These are phyloP conservation scores for Thuidium tamariscinum DNA, from an alignment of 225 moss, liverwort and hornwort genomes.

Conservation along the genomic window DNA sequence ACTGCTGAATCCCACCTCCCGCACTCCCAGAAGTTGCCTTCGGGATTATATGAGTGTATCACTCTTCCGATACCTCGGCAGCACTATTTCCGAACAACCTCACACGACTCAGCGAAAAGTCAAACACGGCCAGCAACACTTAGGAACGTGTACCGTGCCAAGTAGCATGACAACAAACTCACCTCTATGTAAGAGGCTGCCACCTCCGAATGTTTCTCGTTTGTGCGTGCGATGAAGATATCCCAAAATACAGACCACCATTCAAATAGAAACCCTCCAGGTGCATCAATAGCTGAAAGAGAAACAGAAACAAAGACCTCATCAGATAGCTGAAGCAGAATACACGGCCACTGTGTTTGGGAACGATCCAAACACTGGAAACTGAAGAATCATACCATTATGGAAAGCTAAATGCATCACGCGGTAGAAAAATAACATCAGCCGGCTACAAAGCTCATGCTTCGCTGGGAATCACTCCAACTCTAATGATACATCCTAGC, in stretches of 20 bases:
- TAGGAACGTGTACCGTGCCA: background rate
- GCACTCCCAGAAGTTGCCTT: background rate
- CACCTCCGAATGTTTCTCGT: slow-evolving; percentile 99
- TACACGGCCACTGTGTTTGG: background rate
- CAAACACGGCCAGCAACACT: background rate
- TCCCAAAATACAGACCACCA: slow-evolving; percentile 99
- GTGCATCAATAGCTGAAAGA: slow-evolving; percentile 88
- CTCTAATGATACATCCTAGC: background rate
- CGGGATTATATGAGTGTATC: background rate
- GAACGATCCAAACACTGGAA: background rate
- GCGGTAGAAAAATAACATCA: background rate
- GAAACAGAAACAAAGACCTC: background rate
- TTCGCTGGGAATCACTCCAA: background rate
- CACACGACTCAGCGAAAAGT: background rate
- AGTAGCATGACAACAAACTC: slow-evolving; percentile 6
- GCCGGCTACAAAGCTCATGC: background rate
- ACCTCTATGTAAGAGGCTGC: slow-evolving; percentile 99
- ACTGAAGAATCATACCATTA: background rate
- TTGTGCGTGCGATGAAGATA: slow-evolving; percentile 96
- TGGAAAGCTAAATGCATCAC: background rate
- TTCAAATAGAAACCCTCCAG: slow-evolving; percentile 96
- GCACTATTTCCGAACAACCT: background rate
- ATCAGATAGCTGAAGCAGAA: background rate
- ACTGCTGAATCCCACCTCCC: background rate
- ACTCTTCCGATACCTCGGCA: background rate